Base-by-base conservation (phyloP, 345 rosid genomes). In the Ailanthus altissimus region DNA sequence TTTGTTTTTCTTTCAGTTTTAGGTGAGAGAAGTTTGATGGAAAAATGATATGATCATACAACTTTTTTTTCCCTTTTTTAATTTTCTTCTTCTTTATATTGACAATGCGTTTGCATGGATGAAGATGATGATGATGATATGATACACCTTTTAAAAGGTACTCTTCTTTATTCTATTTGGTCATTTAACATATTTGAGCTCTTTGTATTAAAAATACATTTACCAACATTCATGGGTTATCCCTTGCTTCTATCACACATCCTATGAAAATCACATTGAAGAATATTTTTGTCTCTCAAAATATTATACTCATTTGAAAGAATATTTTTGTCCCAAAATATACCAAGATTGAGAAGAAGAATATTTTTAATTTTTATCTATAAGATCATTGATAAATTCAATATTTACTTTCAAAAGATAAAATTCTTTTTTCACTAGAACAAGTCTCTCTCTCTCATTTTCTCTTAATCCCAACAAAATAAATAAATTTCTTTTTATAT, bases 11-110 rank as follows among this genome's bases (percentile, higher is more conserved):
- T 49, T 57, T 43, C 40, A 12, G 50, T 54, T 71, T 71, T 56
- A 63, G 50, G 50, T n/a, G 64, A 40, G 5, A 71, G 36, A 71
- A 32, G n/a, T 71, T 71, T 40, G 50, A 49, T n/a, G 21, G 64
- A 25, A 28, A 32, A 5, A 38, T 71, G 32, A 53, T n/a, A 20
- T 47, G 36, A 38, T 40, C n/a, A 67, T 45, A 67, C 20, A 45
- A 20, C 23, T 28, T 50, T 47, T 26, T 5, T 10, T 54, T n/a
- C n/a, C n/a, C n/a, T n/a, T n/a, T 6, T 4, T 38, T n/a, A 32
- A 32, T 1, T 1, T 1, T 1, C 1, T 9, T 38, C n/a, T 25
- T 13, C 4, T 20, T 25, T 60, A n/a, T n/a, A n/a, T 45, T 45
- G 36, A 23, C 10, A 67, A 21, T 21, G 28, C 23, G 16, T 45